Evolutionary conservation across 2,329 filamentous ascomycete genomes (phyloP).

Genomic region (Talaromyces pinophilus): DNA sequence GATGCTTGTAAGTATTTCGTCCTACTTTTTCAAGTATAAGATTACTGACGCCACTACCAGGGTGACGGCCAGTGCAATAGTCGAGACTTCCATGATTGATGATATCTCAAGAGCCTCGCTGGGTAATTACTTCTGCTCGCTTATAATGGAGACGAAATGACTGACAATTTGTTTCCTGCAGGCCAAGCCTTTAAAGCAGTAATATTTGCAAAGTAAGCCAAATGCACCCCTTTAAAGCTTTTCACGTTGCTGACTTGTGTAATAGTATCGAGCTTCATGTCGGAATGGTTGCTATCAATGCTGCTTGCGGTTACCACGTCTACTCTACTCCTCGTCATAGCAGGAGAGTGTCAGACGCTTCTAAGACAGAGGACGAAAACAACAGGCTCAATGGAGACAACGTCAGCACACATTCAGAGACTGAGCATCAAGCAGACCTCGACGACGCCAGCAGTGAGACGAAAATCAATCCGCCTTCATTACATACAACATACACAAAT

Average conservation of each 20-base stretch:
- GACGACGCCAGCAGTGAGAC: neutral
- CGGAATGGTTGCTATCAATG: neutral
- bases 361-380: neutral
- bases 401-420: neutral
- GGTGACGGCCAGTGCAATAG: neutral
- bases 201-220: conserved; percentile 3
- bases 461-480: neutral
- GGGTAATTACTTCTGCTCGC: neutral
- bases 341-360: neutral
- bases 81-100: neutral
- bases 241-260: neutral
- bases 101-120: neutral
- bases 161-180: neutral
- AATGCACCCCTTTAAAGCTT: neutral
- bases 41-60: neutral
- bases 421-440: neutral
- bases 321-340: neutral
- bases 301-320: neutral
- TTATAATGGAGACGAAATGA: neutral
- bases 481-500: neutral
- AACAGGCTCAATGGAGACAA: conserved; percentile 3
- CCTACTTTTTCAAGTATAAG: neutral
- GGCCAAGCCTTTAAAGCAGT: neutral
- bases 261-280: neutral
- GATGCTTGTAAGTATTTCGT: neutral